Conservation (phyloP, 495 filamentous ascomycete genomes). For the Venustampulla echinocandica region DNA sequence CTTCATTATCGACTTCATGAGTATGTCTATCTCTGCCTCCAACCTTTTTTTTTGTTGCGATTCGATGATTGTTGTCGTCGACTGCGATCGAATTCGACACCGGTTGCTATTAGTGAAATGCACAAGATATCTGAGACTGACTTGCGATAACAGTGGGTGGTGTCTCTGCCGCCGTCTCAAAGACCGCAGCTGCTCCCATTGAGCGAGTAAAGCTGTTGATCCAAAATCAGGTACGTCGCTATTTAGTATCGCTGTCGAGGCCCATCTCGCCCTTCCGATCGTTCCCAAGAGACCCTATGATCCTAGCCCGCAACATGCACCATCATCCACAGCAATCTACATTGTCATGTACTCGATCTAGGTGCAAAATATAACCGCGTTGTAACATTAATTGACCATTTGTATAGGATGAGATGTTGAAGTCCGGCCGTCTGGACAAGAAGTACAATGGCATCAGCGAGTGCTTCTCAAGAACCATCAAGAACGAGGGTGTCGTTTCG, state of each 20-base stretch:
- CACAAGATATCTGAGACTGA: constrained; percentile 24
- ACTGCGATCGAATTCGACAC: constrained; percentile 8
- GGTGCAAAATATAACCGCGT: background rate
- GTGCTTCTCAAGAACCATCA: constrained; percentile 86
- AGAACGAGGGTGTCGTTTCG: constrained; percentile 73
- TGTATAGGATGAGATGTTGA: constrained; percentile 97
- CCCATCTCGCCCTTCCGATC: too few species aligned
- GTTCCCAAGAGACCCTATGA: too few species aligned
- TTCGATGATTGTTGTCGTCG: constrained; percentile 4
- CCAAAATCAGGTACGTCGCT: constrained; percentile 90
- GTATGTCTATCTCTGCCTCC: constrained; percentile 52
- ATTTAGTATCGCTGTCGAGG: too few species aligned
- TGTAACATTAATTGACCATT: too few species aligned
- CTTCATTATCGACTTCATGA: constrained; percentile 92
- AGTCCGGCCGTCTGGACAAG: constrained; percentile 93
- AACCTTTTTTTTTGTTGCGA: too few species aligned
- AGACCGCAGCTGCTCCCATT: constrained; percentile 99
- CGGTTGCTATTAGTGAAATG: constrained; percentile 16
- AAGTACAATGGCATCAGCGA: constrained; percentile 91
- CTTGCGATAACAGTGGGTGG: constrained; percentile 72
- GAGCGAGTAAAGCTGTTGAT: constrained; percentile 99
- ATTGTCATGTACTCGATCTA: background rate
- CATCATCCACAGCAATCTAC: background rate
- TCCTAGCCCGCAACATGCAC: too few species aligned
- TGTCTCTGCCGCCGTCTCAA: constrained; percentile 99